These are phyloP conservation scores for Diplotaxis tenuifolia DNA, from an alignment of 345 rosid species.

Conservation along the genomic window DNA sequence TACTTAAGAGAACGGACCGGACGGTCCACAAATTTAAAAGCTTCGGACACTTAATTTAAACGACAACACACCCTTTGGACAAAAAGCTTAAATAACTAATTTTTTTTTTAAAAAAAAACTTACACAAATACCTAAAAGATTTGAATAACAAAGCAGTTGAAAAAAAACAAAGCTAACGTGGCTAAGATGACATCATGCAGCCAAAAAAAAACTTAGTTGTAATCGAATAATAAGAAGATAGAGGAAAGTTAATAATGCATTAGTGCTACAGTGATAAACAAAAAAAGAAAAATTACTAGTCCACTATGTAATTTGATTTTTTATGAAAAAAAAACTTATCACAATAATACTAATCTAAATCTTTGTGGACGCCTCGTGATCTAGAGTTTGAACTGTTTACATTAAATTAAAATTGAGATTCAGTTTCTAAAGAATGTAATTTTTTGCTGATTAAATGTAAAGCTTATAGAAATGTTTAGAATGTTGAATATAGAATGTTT, in stretches of 20 bases:
- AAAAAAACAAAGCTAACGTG: slow-evolving; percentile 27
- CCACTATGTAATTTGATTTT: neutral
- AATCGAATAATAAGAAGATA: slow-evolving; percentile 20
- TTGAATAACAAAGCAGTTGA: no score
- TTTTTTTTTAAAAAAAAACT: neutral
- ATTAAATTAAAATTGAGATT: no score
- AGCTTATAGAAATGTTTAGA: no score
- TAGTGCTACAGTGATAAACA: neutral
- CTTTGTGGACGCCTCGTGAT: no score
- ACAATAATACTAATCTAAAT: no score
- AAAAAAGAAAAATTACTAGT: neutral
- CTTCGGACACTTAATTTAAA: slow-evolving; percentile 5
- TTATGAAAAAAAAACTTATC: no score
- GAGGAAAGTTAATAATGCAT: slow-evolving; percentile 19
- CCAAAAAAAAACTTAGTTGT: slow-evolving; percentile 7
- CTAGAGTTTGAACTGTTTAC: no score
- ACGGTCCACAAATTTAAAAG: slow-evolving; percentile 1
- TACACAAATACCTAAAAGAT: neutral
- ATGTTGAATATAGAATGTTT: no score
- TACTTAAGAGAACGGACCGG: slow-evolving; percentile 10
- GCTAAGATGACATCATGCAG: slow-evolving; percentile 25
- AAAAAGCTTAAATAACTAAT: slow-evolving; percentile 22
- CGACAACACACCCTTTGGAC: slow-evolving; percentile 33
- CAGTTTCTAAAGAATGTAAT: no score
- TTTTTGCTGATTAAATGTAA: no score